Evolutionary conservation across 345 rosid species (phyloP), one percentile per base, ranked within the genome.

Genomic region (Brassica cretica): DNA sequence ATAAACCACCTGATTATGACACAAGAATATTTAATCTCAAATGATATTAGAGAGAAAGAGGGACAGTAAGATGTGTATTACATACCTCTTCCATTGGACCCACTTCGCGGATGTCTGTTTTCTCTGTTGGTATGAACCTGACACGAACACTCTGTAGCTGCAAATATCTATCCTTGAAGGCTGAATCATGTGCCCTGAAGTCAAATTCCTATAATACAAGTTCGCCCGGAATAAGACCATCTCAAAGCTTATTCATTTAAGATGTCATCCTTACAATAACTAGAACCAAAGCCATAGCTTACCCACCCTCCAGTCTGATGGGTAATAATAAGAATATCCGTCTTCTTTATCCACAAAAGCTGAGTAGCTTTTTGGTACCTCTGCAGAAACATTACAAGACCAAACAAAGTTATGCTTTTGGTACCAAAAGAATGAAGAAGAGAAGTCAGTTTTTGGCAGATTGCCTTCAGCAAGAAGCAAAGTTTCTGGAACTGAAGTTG

Each of bases 291-390:
- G 63, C 71, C 61, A 39, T 5, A 71, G 84, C 93, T 80, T 87
- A 92, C 96, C 73, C 87, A 92, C 96, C 75, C 87, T 89, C 97
- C 98, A 92, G 82, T 94, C 97, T 64, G 93, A 83, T 71, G 97
- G 98, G 81, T 91, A 92, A 77, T 80, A 81, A 65, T 92, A 94
- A 2, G 98, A 87, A 83, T 94, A 94, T 2, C 98, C 97, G 41
- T 94, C 98, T 41, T 58, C 33, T 18, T 29, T 49, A 75, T 94
- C 95, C 21, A 91, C 90, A 71, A 88, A 94, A 72, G 97, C 79
- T 6, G 56, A 7, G 63, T 84, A 94, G 58, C 71, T 87, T 78
- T 85, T 78, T 19, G 93, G 95, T 37, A 87, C 68, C 82, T 86
- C 97, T 94, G 76, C 76, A 77, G 4, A n/a, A 77, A 49, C 62